These are phyloP conservation scores for Bipolaris oryzae DNA, from an alignment of 2,329 filamentous ascomycete genomes.

Conservation along the genomic window DNA sequence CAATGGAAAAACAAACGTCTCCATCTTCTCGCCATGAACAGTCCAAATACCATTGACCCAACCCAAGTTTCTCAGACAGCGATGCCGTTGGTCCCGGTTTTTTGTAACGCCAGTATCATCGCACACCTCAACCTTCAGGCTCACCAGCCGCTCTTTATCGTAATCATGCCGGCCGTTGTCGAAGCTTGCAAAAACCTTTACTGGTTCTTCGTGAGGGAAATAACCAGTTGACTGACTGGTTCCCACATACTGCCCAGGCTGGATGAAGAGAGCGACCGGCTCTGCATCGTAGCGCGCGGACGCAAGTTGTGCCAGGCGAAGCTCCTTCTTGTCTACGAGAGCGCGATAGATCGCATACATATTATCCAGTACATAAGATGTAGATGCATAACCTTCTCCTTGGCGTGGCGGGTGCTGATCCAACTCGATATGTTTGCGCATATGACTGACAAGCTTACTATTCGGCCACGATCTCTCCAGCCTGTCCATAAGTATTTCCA, in stretches of 20 bases:
- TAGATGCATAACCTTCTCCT: neutral
- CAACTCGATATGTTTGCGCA: neutral
- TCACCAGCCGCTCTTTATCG: constrained; percentile 16
- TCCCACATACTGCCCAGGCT: constrained; percentile 3
- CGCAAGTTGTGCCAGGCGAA: constrained; percentile 14
- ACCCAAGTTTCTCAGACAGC: constrained; percentile 7
- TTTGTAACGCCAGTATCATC: neutral
- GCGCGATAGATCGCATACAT: constrained; percentile 16
- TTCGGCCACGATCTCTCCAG: neutral
- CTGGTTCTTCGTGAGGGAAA: neutral
- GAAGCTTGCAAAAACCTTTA: constrained; percentile 23
- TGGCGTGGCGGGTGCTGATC: neutral
- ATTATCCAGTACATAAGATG: constrained; percentile 12
- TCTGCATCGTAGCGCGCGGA: constrained; percentile 2
- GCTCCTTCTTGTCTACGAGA: constrained; percentile 6
- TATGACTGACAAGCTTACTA: neutral
- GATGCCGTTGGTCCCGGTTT: neutral
- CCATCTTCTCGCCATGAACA: constrained; percentile 7
- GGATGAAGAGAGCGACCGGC: constrained; percentile 18
- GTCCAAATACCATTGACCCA: constrained; percentile 28
- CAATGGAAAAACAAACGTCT: constrained; percentile 10
- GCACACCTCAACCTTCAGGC: constrained; percentile 14
- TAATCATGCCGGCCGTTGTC: constrained; percentile 10
- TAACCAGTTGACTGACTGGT: neutral
- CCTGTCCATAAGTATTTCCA: neutral